phyloP scores from a whole-genome alignment of 768 basidiomycete species.

The Sistotremastrum suecicum region DNA sequence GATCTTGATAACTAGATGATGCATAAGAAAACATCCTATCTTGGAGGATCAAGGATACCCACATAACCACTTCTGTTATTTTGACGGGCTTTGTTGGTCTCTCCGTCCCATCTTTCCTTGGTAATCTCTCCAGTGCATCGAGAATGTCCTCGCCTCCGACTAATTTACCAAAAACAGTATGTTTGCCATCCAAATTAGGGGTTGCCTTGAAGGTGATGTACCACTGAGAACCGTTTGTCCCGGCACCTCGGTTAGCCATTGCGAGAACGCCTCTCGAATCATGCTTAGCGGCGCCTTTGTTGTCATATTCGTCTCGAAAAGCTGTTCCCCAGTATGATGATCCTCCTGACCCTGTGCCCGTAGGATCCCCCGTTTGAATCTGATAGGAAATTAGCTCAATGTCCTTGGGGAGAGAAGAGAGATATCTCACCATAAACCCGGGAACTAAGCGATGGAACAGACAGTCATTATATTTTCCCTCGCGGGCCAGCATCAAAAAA shows the following conservation, averaged over 20 bases:
- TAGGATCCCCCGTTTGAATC: conserved; percentile 98
- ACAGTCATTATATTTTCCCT: conserved; percentile 81
- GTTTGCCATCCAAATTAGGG: conserved; percentile 81
- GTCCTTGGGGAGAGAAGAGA: neutral
- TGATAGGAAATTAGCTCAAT: conserved; percentile 16
- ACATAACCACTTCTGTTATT: conserved; percentile 84
- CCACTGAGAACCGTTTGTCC: conserved; percentile 90
- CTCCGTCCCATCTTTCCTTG: conserved; percentile 74
- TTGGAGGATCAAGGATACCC: conserved; percentile 14
- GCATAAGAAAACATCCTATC: conserved; percentile 3
- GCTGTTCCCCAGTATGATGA: conserved; percentile 90
- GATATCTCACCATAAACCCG: conserved; percentile 70
- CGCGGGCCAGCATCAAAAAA: conserved; percentile 83
- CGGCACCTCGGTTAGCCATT: conserved; percentile 93
- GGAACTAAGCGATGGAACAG: conserved; percentile 90
- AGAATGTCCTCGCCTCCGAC: conserved; percentile 92
- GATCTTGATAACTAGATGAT: conserved; percentile 67
- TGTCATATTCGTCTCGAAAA: conserved; percentile 86
- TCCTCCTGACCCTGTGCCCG: conserved; percentile 89
- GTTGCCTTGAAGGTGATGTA: conserved; percentile 80
- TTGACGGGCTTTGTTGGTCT: conserved; percentile 74
- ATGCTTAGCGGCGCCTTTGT: conserved; percentile 80
- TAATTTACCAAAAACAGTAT: conserved; percentile 93
- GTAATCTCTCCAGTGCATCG: conserved; percentile 67
- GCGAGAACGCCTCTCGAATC: conserved; percentile 73